phyloP scores from a whole-genome alignment of 2,329 filamentous ascomycete species.

The Alternaria solani region DNA sequence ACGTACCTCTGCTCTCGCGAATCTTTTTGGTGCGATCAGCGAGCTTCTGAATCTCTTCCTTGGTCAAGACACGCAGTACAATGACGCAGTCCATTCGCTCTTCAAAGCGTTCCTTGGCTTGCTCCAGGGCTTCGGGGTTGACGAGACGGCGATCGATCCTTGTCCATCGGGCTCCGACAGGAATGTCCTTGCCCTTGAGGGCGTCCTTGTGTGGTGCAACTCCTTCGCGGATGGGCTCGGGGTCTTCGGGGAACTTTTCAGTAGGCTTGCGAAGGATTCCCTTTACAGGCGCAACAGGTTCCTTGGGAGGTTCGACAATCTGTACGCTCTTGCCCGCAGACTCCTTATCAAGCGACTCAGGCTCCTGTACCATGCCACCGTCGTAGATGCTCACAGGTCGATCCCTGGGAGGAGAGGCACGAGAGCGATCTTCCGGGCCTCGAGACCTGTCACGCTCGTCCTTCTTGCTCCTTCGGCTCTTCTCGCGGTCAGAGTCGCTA shows the following conservation, averaged over 20 bases:
- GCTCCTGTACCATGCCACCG: slow-evolving; percentile 44
- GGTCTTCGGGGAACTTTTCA: slow-evolving; percentile 84
- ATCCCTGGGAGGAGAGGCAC: slow-evolving; percentile 34
- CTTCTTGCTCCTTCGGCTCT: slow-evolving; percentile 44
- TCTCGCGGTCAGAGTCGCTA: slow-evolving; percentile 46
- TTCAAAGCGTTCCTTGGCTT: slow-evolving; percentile 90
- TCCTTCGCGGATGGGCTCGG: slow-evolving; percentile 82
- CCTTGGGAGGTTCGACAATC: slow-evolving; percentile 75
- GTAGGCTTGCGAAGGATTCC: slow-evolving; percentile 87
- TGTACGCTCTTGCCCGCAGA: slow-evolving; percentile 50
- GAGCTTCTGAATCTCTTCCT: slow-evolving; percentile 89
- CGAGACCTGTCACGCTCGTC: slow-evolving; percentile 45
- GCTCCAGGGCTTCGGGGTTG: slow-evolving; percentile 84
- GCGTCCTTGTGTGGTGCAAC: slow-evolving; percentile 94
- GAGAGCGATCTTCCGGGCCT: slow-evolving; percentile 37
- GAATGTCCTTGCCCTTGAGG: slow-evolving; percentile 73
- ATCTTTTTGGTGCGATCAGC: slow-evolving; percentile 82
- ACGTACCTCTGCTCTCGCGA: slow-evolving; percentile 60
- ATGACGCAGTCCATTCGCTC: slow-evolving; percentile 94
- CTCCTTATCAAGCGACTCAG: slow-evolving; percentile 38
- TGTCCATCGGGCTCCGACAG: slow-evolving; percentile 83
- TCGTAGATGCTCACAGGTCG: slow-evolving; percentile 41
- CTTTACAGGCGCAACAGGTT: slow-evolving; percentile 71
- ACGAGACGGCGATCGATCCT: slow-evolving; percentile 89
- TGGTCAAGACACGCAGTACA: slow-evolving; percentile 83